Base-by-base conservation (phyloP, 345 rosid species). In the Jatropha curcas region DNA sequence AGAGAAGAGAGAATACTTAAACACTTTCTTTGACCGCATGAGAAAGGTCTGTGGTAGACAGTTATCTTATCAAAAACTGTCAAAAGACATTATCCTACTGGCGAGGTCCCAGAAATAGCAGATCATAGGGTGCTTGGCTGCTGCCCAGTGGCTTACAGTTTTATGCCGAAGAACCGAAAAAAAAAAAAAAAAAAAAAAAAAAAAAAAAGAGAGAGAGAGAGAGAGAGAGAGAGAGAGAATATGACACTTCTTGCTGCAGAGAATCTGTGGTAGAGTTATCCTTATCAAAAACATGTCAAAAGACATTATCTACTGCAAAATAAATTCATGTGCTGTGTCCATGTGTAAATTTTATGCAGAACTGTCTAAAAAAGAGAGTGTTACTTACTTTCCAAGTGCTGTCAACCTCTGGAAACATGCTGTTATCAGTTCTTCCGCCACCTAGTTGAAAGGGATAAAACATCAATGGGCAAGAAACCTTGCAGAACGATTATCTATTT, bases 331-430 rank as follows among this genome's bases (percentile, higher is more conserved):
- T 20, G 2, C 9, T 14, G 17, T 25, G 24, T 31, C 10, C 68
- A 61, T 13, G 58, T 24, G 12, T 35, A 17, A 14, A 5, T 10
- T 31, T 12, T 46, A 45, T 67, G 28, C 9, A 34, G 0, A 25
- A 30, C 19, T 68, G 70, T 28, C 37, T n/a, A 14, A 78, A 14
- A 78, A 51, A 76, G 74, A 37, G 74, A 67, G 68, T 73, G 76
- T 53, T 77, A 79, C 90, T n/a, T 87, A 94, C 93, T 85, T 92
- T 89, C 96, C 95, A 92, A 25, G 89, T 85, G 86, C 97, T 90
- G 87, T 90, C 97, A 72, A 95, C 98, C 66, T 95, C 97, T 73
- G 99, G 98, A 78, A 95, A 95, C 93, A 95, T 83, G 82, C 71
- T 64, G 68, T 82, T 92, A 48, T 90, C 92, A 72, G 90, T 79